Conservation (phyloP, 352 stramenopile species). For the Phytophthora niederhauseri region DNA sequence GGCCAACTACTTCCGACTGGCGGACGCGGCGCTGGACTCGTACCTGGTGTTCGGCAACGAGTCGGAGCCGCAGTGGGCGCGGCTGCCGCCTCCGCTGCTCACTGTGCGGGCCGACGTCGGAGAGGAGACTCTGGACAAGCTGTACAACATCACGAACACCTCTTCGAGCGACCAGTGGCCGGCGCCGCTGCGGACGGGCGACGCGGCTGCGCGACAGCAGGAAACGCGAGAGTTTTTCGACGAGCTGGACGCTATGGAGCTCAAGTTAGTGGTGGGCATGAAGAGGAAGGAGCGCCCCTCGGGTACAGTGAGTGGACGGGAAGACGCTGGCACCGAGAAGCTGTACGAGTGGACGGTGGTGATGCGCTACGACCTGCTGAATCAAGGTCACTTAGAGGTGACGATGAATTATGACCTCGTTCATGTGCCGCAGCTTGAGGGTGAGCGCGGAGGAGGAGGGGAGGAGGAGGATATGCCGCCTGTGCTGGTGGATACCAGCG, state of each 20-base stretch:
- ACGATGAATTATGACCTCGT: constrained; percentile 61
- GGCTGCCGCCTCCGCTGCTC: constrained; percentile 52
- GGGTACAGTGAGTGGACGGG: constrained; percentile 2
- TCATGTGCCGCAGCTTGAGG: constrained; percentile 28
- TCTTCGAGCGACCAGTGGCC: constrained; percentile 58
- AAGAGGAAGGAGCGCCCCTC: constrained; percentile 30
- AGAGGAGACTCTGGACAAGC: constrained; percentile 31
- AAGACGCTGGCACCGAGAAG: constrained; percentile 13
- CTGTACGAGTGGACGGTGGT: constrained; percentile 65
- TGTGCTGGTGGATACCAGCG: constrained; percentile 54
- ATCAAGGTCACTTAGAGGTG: constrained; percentile 74
- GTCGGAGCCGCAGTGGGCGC: constrained; percentile 1
- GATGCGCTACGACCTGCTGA: constrained; percentile 73
- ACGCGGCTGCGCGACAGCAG: constrained; percentile 26
- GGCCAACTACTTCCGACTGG: constrained; percentile 65
- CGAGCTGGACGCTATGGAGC: constrained; percentile 62
- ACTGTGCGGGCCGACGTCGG: constrained; percentile 46
- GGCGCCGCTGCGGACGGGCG: constrained; percentile 40
- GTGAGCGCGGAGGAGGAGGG: constrained; percentile 12
- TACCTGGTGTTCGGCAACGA: constrained; percentile 48
- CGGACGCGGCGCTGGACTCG: constrained; percentile 57
- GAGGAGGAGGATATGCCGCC: constrained; percentile 40
- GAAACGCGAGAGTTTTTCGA: constrained; percentile 72
- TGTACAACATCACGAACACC: constrained; percentile 50
- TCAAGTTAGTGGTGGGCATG: constrained; percentile 61